Percentiles rank a stretch among this genome's conserved stretches.
Evolutionary conservation across 192 early-diverging fungal species (phyloP).

Genomic region (Coemansia sp.): DNA sequence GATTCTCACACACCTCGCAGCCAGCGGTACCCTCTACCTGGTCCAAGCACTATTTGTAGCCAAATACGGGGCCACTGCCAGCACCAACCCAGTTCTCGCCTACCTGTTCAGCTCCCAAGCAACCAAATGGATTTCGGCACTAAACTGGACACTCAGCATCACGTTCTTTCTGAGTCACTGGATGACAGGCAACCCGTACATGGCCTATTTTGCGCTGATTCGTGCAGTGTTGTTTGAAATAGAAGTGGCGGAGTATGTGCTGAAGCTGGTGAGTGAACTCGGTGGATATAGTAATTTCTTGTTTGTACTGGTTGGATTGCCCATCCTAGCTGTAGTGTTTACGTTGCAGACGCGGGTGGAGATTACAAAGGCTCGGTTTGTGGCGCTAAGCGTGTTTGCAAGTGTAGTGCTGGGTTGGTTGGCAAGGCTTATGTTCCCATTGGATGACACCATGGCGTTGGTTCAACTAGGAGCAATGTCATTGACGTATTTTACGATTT

Average conservation of each 20-base stretch:
- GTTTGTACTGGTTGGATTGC: neutral
- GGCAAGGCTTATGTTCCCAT: neutral
- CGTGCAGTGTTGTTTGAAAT: too few relatives aligned
- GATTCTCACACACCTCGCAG: too few relatives aligned
- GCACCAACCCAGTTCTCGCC: too few relatives aligned
- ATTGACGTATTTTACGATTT: neutral
- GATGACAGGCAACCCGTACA: too few relatives aligned
- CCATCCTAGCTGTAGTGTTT: neutral
- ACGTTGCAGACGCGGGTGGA: neutral
- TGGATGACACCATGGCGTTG: neutral
- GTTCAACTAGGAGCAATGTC: neutral
- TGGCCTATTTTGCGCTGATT: too few relatives aligned
- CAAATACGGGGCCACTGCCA: too few relatives aligned
- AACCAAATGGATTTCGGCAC: too few relatives aligned
- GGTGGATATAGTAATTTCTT: neutral
- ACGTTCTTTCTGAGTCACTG: too few relatives aligned
- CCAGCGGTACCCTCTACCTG: too few relatives aligned
- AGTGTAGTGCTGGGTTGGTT: neutral
- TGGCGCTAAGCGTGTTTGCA: neutral
- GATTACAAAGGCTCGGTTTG: neutral
- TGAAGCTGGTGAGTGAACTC: neutral
- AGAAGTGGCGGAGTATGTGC: neutral
- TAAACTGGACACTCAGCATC: too few relatives aligned
- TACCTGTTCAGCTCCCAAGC: too few relatives aligned
- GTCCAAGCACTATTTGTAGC: too few relatives aligned